Evolutionary conservation across 2,329 filamentous ascomycete genomes (phyloP).

Genomic region (Keithomyces neogunnii): DNA sequence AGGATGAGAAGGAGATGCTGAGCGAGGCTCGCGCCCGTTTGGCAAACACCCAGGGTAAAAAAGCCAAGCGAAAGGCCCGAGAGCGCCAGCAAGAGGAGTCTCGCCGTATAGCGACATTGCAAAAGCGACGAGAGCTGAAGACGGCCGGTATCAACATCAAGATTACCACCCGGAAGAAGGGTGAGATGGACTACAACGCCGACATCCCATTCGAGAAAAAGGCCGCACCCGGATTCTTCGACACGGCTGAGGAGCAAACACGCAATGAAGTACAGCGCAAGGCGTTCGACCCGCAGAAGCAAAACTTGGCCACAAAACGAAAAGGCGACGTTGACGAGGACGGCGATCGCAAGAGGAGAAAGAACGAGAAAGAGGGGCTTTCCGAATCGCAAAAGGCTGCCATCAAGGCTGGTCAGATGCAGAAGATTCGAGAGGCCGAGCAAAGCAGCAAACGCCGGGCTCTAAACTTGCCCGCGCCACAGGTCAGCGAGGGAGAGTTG

Average conservation of each 20-base stretch:
- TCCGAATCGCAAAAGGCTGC: constrained; percentile 77
- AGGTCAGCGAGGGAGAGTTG: constrained; percentile 85
- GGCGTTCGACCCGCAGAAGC: constrained; percentile 85
- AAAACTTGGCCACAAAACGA: constrained; percentile 82
- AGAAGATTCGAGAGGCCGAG: constrained; percentile 91
- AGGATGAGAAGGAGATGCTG: constrained; percentile 99
- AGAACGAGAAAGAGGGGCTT: constrained; percentile 77
- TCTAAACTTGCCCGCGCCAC: constrained; percentile 77
- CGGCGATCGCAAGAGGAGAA: constrained; percentile 75
- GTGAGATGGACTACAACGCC: constrained; percentile 99
- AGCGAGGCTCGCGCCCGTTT: constrained; percentile 93
- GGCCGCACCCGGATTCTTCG: constrained; percentile 81
- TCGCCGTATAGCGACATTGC: constrained; percentile 75
- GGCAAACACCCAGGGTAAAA: constrained; percentile 97
- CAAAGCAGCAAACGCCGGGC: constrained; percentile 87
- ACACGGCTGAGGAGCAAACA: constrained; percentile 74
- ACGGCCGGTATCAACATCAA: constrained; percentile 98
- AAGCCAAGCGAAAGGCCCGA: constrained; percentile 94
- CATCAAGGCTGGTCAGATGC: constrained; percentile 86
- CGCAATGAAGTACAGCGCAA: constrained; percentile 78
- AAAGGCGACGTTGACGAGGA: constrained; percentile 88
- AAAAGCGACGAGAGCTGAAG: constrained; percentile 94
- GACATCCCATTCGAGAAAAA: constrained; percentile 97
- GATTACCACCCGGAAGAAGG: constrained; percentile 80
- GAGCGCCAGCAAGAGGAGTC: constrained; percentile 95